These are phyloP conservation scores for Aspergillus fijiensis DNA, from an alignment of 2,329 filamentous ascomycete genomes.

Conservation along the genomic window DNA sequence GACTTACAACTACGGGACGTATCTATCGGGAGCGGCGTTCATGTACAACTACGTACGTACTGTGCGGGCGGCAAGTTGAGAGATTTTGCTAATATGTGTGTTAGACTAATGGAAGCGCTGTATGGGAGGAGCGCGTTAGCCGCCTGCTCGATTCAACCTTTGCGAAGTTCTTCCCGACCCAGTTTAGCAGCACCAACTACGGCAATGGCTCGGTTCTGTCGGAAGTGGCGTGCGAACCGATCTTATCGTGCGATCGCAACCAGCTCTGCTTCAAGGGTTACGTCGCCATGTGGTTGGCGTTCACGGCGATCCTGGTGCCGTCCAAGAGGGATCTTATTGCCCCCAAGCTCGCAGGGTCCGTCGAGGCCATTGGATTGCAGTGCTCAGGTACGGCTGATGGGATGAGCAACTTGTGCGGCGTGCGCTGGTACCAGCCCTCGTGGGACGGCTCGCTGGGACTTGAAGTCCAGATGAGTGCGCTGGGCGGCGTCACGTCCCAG, in stretches of 20 bases:
- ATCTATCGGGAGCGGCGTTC: slow-evolving; percentile 52
- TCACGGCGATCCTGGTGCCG: slow-evolving; percentile 60
- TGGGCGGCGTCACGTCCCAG: slow-evolving; percentile 26
- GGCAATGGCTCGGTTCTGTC: slow-evolving; percentile 53
- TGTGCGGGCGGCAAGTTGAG: not conserved
- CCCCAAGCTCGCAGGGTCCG: slow-evolving; percentile 56
- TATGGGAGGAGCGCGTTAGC: slow-evolving; percentile 57
- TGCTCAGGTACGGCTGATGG: slow-evolving; percentile 52
- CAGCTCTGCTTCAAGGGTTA: slow-evolving; percentile 71
- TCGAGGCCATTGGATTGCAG: slow-evolving; percentile 58
- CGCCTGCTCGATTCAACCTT: slow-evolving; percentile 52
- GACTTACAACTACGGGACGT: slow-evolving; percentile 56
- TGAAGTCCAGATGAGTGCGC: slow-evolving; percentile 37
- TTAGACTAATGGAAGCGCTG: slow-evolving; percentile 33
- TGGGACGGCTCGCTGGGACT: slow-evolving; percentile 34
- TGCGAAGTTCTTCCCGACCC: slow-evolving; percentile 50
- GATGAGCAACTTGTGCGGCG: slow-evolving; percentile 57
- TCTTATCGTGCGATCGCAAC: slow-evolving; percentile 63
- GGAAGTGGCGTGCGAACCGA: slow-evolving; percentile 65
- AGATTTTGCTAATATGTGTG: not conserved
- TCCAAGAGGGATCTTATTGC: slow-evolving; percentile 54
- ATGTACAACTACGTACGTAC: slow-evolving; percentile 51
- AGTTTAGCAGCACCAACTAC: slow-evolving; percentile 17
- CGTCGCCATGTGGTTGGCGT: slow-evolving; percentile 63
- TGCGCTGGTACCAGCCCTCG: slow-evolving; percentile 34